These are phyloP conservation scores for Podospora australis DNA, from an alignment of 495 filamentous ascomycete genomes.

Conservation along the genomic window DNA sequence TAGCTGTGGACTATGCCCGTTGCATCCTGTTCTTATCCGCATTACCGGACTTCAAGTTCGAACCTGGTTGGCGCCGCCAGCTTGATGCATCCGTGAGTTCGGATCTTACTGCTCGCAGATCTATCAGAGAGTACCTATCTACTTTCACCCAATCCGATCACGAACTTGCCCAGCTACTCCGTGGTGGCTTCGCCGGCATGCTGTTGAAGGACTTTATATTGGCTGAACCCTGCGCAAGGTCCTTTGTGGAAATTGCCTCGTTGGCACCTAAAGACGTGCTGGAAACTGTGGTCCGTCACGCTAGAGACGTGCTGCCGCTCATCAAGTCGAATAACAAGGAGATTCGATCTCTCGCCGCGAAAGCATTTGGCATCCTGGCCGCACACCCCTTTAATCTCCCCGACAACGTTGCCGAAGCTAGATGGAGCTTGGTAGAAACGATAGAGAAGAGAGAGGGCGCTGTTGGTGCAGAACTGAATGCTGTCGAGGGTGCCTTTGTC, in stretches of 20 bases:
- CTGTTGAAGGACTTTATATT: conserved; percentile 40
- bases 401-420: conserved; percentile 3
- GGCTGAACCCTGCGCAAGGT: conserved; percentile 48
- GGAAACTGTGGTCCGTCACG: conserved; percentile 39
- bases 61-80: conserved; percentile 80
- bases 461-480: conserved; percentile 30
- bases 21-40: conserved; percentile 70
- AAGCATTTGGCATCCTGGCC: conserved; percentile 70
- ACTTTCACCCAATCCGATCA: conserved; percentile 18
- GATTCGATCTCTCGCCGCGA: conserved; percentile 55
- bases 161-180: conserved; percentile 38
- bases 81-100: conserved; percentile 63
- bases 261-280: conserved; percentile 50
- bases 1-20: conserved; percentile 63
- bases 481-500: conserved; percentile 30
- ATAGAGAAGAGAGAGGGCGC: conserved; percentile 21
- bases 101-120: conserved; percentile 52
- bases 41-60: conserved; percentile 54
- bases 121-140: conserved; percentile 46
- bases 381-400: conserved; percentile 48
- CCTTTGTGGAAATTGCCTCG: conserved; percentile 62
- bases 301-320: conserved; percentile 46
- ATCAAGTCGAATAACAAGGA: conserved; percentile 63
- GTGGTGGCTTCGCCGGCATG: conserved; percentile 54
- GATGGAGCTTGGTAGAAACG: conserved; percentile 11